phyloP scores from a whole-genome alignment of 352 stramenopile species.

The Globisporangium acanthophoron region DNA sequence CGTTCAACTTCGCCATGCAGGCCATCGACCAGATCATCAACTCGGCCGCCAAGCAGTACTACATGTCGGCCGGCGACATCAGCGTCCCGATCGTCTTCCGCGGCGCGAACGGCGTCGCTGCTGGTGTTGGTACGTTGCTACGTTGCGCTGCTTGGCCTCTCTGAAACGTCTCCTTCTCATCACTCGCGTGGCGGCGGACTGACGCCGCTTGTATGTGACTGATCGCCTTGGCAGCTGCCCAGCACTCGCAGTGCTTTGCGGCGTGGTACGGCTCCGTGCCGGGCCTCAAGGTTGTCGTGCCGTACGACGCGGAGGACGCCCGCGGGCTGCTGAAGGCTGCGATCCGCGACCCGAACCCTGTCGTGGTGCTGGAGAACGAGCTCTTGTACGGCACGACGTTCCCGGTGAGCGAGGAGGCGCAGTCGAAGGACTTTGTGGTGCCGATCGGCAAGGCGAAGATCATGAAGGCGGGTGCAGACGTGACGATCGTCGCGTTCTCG shows the following conservation, averaged over 20 bases:
- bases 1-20: constrained; percentile 99
- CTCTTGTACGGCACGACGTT: constrained; percentile 98
- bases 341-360: constrained; percentile 99
- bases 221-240: constrained; percentile 58
- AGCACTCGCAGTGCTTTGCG: constrained; percentile 99
- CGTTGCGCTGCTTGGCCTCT: neutral
- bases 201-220: neutral
- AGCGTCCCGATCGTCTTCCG: constrained; percentile 99
- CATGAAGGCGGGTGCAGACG: constrained; percentile 94
- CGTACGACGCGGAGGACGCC: constrained; percentile 97
- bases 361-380: constrained; percentile 99
- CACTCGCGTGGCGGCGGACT: neutral
- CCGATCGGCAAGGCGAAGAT: constrained; percentile 99
- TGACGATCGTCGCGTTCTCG: constrained; percentile 98
- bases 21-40: constrained; percentile 99
- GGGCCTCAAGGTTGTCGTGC: constrained; percentile 97
- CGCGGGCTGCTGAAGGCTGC: constrained; percentile 98
- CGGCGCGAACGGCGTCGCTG: constrained; percentile 96
- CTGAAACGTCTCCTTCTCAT: neutral
- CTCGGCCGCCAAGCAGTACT: constrained; percentile 99
- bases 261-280: constrained; percentile 97
- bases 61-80: constrained; percentile 99
- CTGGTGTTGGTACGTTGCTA: constrained; percentile 88
- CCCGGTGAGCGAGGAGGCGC: constrained; percentile 96
- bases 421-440: constrained; percentile 96